Percentiles rank a stretch among this genome's conserved stretches.
Conservation (phyloP, 2,329 filamentous ascomycete species). For the Pestalotiopsis sp. region DNA sequence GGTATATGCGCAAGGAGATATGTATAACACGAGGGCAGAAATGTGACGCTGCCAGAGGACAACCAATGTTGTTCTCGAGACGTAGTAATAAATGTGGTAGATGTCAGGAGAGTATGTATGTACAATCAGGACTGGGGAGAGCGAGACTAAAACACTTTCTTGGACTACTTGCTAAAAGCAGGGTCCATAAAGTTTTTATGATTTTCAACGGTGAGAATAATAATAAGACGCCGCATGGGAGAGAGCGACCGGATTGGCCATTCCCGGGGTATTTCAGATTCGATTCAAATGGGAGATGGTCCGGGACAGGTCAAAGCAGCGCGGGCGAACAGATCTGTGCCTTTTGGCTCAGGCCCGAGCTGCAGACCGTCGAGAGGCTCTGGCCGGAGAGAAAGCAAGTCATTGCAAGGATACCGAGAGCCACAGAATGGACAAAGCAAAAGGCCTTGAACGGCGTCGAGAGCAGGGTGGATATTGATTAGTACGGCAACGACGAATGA, state of each 20-base stretch:
- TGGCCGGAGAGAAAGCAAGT: not conserved
- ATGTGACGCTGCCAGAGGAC: not conserved
- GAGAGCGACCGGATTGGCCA: conserved; percentile 1
- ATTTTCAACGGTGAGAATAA: not conserved
- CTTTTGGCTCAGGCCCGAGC: not conserved
- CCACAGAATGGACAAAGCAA: not conserved
- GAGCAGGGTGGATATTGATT: not conserved
- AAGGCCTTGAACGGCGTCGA: not conserved
- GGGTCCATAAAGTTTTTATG: not conserved
- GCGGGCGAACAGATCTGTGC: conserved; percentile 1
- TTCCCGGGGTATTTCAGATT: not conserved
- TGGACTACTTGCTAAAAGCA: not conserved
- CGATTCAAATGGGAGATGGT: not conserved
- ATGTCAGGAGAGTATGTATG: not conserved
- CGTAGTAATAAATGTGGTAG: not conserved
- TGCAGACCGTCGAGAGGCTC: not conserved
- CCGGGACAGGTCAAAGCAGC: not conserved
- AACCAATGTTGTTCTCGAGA: not conserved
- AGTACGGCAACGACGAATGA: not conserved
- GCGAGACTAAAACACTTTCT: not conserved
- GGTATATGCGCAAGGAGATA: not conserved
- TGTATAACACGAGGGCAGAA: not conserved
- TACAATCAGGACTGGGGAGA: not conserved
- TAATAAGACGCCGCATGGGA: not conserved
- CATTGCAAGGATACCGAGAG: not conserved